Evolutionary conservation across 139 green algal species (phyloP), one percentile per base, ranked within the genome.

Genomic region (Gonium pectorale): DNA sequence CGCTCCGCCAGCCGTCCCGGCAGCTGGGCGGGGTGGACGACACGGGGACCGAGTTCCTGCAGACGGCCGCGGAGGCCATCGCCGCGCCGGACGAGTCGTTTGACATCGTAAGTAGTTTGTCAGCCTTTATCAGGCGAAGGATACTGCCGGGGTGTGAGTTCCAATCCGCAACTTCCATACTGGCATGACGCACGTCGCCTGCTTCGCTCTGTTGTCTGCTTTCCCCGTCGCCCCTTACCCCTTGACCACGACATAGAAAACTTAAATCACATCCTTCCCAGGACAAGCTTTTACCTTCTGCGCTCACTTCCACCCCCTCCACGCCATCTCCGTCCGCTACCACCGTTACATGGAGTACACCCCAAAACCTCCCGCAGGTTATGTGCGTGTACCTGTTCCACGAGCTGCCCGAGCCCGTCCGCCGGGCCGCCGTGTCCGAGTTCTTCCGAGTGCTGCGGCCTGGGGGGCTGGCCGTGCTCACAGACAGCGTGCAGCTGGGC

Each of bases 371-470:
- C 33, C 51, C 21, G 68, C 79, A 96, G 81, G 83, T 95, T 22
- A 83, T 91, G 64, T 93, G 87, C 77, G 81, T 97, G 4, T 98
- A 98, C 81, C 81, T 97, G 13, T 97, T 98, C 89, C 96, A 98
- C 82, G 96, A 98, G 91, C 87, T 98, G 87, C 95, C 96, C 8
- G 67, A 80, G 26, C 71, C 90, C 5, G 88, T 89, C 22, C 88
- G 92, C 0, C 43, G 68, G 0, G 67, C 78, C 31, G 92, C 87
- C 4, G 88, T 80, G 0, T 29, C 40, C 29, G 96, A 98, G 90
- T 93, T 95, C 85, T 90, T 86, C n/a, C 91, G 96, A 43, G 93
- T 98, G 74, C 82, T 98, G 35, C 93, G 92, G 83, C 95, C 95
- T 0, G 95, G 95, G 2, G 95, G 95, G 38, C 37, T 97, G 13